phyloP scores from a whole-genome alignment of 805 yeast genomes.

The Myxozyma sirexii region DNA sequence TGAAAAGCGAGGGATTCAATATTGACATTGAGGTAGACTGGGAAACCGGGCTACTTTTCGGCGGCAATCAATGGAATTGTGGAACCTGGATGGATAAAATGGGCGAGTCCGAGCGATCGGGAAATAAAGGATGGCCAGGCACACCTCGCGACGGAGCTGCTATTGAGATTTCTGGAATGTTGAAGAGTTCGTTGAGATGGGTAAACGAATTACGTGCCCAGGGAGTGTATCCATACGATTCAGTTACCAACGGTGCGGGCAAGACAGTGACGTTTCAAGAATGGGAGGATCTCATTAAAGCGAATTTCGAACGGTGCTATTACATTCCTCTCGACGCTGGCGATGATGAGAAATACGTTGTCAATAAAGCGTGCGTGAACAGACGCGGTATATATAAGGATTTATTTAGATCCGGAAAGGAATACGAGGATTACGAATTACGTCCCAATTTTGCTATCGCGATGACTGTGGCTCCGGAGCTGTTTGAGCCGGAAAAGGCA shows the following conservation, averaged over 20 bases:
- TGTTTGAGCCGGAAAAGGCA: slow-evolving; percentile 68
- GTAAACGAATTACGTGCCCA: slow-evolving; percentile 59
- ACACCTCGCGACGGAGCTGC: slow-evolving; percentile 99
- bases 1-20: slow-evolving; percentile 90
- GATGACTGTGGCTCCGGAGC: slow-evolving; percentile 91
- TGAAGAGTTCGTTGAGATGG: slow-evolving; percentile 83
- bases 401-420: slow-evolving; percentile 75
- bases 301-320: slow-evolving; percentile 76
- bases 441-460: slow-evolving; percentile 93
- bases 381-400: slow-evolving; percentile 96
- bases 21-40: slow-evolving; percentile 82
- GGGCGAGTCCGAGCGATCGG: slow-evolving; percentile 90
- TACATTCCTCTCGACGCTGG: slow-evolving; percentile 69
- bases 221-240: slow-evolving; percentile 59
- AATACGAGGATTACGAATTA: slow-evolving; percentile 90
- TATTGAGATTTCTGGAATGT: slow-evolving; percentile 82
- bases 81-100: slow-evolving; percentile 99
- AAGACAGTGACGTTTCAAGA: slow-evolving; percentile 55
- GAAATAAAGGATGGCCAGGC: slow-evolving; percentile 90
- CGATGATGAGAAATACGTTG: slow-evolving; percentile 62
- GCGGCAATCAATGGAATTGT: slow-evolving; percentile 91
- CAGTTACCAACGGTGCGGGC: slow-evolving; percentile 60
- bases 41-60: slow-evolving; percentile 83
- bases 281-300: slow-evolving; percentile 73
- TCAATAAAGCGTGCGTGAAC: slow-evolving; percentile 69